A percentile compares a stretch with the other conserved stretches of the same genome.
phyloP scores from a whole-genome alignment of 192 early-diverging fungal genomes.

The Linderina pennispora region DNA sequence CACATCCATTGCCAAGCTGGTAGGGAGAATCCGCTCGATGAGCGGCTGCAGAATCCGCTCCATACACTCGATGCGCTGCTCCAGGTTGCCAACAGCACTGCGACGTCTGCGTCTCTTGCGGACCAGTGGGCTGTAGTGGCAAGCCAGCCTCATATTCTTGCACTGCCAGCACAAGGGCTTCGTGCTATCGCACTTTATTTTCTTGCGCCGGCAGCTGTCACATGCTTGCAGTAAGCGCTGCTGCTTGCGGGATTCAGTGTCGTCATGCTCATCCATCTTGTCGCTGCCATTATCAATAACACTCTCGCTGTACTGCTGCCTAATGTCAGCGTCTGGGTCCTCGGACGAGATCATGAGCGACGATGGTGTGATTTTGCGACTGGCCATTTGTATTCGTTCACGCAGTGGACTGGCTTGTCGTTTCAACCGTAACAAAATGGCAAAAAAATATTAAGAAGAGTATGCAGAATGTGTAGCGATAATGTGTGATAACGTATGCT shows the following conservation, averaged over 20 bases:
- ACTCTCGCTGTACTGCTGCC: slow-evolving; percentile 10
- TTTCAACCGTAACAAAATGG: too few species aligned
- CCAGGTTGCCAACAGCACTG: slow-evolving; percentile 44
- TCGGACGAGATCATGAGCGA: too few species aligned
- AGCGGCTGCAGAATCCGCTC: slow-evolving; percentile 49
- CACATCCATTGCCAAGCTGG: slow-evolving; percentile 23
- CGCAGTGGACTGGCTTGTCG: too few species aligned
- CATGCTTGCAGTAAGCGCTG: slow-evolving; percentile 46
- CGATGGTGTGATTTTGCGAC: too few species aligned
- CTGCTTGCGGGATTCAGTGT: slow-evolving; percentile 17
- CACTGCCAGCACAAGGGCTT: slow-evolving; percentile 47
- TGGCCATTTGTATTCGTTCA: too few species aligned
- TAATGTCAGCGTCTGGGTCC: too few species aligned
- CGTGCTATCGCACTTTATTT: slow-evolving; percentile 47
- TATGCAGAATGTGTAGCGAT: too few species aligned
- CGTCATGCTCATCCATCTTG: slow-evolving; percentile 8
- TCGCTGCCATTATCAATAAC: slow-evolving; percentile 5
- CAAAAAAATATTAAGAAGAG: too few species aligned
- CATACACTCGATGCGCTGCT: slow-evolving; percentile 44
- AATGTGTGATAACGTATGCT: too few species aligned
- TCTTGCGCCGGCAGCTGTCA: slow-evolving; percentile 47
- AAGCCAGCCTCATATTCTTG: slow-evolving; percentile 39
- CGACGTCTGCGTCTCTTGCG: slow-evolving; percentile 48
- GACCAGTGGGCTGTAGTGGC: slow-evolving; percentile 49
- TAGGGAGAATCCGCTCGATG: slow-evolving; percentile 41